A percentile compares a stretch with the other conserved stretches of the same genome.
These are phyloP conservation scores for Chlorella sorokiniana DNA, from an alignment of 139 green algal genomes.

Conservation along the genomic window DNA sequence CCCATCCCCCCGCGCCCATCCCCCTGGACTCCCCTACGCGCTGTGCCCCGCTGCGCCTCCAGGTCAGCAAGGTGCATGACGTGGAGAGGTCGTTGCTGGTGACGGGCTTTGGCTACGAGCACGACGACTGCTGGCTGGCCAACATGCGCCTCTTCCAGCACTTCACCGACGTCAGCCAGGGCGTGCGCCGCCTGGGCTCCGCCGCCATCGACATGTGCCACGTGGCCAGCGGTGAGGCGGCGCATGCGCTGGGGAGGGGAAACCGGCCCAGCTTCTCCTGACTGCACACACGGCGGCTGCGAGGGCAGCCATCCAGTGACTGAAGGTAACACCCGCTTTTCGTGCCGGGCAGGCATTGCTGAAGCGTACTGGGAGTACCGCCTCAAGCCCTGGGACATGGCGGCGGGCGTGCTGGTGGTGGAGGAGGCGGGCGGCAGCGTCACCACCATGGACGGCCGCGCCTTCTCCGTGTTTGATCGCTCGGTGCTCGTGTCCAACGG, in stretches of 20 bases:
- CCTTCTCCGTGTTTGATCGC: constrained; percentile 73
- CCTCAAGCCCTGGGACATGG: constrained; percentile 78
- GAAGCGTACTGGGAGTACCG: constrained; percentile 82
- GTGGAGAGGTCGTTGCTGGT: constrained; percentile 64
- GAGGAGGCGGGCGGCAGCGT: constrained; percentile 75
- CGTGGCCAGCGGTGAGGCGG: constrained; percentile 70
- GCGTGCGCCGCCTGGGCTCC: constrained; percentile 85
- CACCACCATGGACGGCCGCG: constrained; percentile 77
- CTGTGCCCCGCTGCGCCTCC: not conserved
- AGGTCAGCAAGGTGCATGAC: constrained; percentile 40
- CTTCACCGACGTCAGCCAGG: constrained; percentile 82
- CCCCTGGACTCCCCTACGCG: not conserved
- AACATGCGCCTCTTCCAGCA: constrained; percentile 93
- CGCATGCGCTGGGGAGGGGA: not conserved
- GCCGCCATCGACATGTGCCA: constrained; percentile 92
- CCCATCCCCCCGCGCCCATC: not conserved
- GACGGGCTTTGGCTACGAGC: constrained; percentile 89
- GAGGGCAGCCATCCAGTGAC: too few species aligned
- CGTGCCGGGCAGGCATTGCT: constrained; percentile 45
- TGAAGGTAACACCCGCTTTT: too few species aligned
- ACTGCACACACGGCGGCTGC: too few species aligned
- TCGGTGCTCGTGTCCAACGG: constrained; percentile 61
- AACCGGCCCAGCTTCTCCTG: too few species aligned
- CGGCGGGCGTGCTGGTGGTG: constrained; percentile 70
- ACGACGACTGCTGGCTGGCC: constrained; percentile 78